Evolutionary conservation across 2,329 filamentous ascomycete species (phyloP).

Genomic region (Fusarium sororula): DNA sequence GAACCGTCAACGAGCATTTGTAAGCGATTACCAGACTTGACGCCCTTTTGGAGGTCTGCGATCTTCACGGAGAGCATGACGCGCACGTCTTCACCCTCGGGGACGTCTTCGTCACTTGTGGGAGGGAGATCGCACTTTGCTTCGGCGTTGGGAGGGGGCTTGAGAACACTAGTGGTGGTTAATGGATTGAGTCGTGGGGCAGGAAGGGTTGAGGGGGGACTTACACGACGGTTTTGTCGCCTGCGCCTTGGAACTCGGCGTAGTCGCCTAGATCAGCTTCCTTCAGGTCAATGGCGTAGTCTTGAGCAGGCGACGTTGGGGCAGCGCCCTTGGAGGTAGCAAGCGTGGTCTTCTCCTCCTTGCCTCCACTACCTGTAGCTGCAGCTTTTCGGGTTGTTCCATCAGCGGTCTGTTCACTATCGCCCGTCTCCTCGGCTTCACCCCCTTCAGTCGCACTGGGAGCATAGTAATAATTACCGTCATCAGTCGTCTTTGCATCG

Average conservation of each 20-base stretch:
- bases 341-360: not conserved
- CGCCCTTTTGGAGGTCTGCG: not conserved
- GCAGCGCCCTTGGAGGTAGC: not conserved
- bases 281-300: not conserved
- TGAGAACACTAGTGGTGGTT: not conserved
- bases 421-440: not conserved
- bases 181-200: not conserved
- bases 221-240: not conserved
- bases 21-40: not conserved
- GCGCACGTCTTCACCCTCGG: not conserved
- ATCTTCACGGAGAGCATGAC: not conserved
- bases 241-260: not conserved
- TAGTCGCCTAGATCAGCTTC: not conserved
- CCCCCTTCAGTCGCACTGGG: not conserved
- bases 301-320: not conserved
- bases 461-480: not conserved
- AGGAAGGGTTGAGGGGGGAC: fast-evolving
- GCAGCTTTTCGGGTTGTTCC: not conserved
- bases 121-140: slow-evolving; percentile 3
- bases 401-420: not conserved
- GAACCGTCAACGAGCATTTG: slow-evolving; percentile 5
- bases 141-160: not conserved
- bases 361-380: not conserved
- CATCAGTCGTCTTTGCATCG: not conserved
- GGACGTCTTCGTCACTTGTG: not conserved